Percentiles rank a stretch among this genome's conserved stretches.
phyloP scores from a whole-genome alignment of 1,139 yeast species.

The Keqinozyma sinolaborantium region DNA sequence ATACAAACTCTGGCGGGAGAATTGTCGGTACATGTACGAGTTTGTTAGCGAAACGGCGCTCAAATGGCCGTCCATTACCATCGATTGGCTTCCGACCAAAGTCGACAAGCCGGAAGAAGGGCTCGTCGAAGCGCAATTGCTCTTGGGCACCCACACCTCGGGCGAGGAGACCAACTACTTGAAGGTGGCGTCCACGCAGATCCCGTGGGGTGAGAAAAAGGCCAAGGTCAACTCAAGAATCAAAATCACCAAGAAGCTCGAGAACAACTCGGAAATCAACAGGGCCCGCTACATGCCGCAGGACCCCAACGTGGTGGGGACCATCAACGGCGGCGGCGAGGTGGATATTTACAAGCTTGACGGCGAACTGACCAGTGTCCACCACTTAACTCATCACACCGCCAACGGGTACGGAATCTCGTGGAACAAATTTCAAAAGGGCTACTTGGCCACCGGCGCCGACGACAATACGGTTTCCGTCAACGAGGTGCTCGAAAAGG shows the following conservation, averaged over 20 bases:
- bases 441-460: slow-evolving; percentile 54
- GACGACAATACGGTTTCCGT: slow-evolving; percentile 62
- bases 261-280: slow-evolving; percentile 61
- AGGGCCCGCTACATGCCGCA: slow-evolving; percentile 83
- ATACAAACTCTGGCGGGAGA: slow-evolving; percentile 75
- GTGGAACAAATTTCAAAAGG: slow-evolving; percentile 51
- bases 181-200: slow-evolving; percentile 68
- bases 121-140: slow-evolving; percentile 42
- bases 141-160: slow-evolving; percentile 86
- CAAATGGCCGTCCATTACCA: slow-evolving; percentile 77
- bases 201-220: slow-evolving; percentile 44
- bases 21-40: slow-evolving; percentile 76
- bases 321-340: slow-evolving; percentile 75
- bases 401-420: slow-evolving; percentile 72
- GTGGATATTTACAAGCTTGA: slow-evolving; percentile 59
- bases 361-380: slow-evolving; percentile 20
- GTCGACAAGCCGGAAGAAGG: slow-evolving; percentile 21
- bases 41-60: slow-evolving; percentile 76
- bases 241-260: slow-evolving; percentile 56
- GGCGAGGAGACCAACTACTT: slow-evolving; percentile 76
- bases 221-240: slow-evolving; percentile 46
- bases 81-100: slow-evolving; percentile 68
- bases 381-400: slow-evolving; percentile 49
- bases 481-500: slow-evolving; percentile 42
- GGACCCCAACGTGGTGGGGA: slow-evolving; percentile 62